Percentiles rank a stretch among this genome's conserved stretches.
Conservation (phyloP, 768 basidiomycete genomes). For the Mycena indigotica region DNA sequence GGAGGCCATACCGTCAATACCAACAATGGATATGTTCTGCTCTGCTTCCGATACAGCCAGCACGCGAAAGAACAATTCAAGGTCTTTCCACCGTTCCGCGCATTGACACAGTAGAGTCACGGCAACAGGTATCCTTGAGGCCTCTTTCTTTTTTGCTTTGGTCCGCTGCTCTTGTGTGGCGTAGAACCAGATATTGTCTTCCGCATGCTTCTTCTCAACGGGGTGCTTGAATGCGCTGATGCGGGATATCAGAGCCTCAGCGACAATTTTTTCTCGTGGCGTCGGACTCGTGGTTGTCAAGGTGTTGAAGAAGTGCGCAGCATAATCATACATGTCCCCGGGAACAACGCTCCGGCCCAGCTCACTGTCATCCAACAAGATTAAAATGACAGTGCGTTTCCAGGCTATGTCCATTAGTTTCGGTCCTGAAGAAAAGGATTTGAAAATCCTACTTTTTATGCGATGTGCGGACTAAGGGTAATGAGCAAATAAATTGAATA, state of each 20-base stretch:
- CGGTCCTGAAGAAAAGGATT: too few species aligned
- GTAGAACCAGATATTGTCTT: not conserved
- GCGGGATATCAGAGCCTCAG: not conserved
- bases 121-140: not conserved
- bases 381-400: constrained; percentile 11
- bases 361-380: constrained; percentile 10
- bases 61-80: not conserved
- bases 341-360: constrained; percentile 2
- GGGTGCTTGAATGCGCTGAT: not conserved
- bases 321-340: constrained; percentile 21
- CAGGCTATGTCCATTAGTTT: not conserved
- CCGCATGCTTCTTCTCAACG: not conserved
- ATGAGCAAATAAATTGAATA: not conserved
- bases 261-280: constrained; percentile 6
- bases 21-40: not conserved
- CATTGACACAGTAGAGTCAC: not conserved
- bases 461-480: not conserved
- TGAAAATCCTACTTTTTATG: not conserved
- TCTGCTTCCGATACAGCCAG: not conserved
- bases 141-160: not conserved
- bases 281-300: constrained; percentile 16
- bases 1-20: not conserved
- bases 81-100: not conserved
- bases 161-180: not conserved
- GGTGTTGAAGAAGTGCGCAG: constrained; percentile 3